phyloP scores from a whole-genome alignment of 2,329 filamentous ascomycete genomes.

The Fusarium devonianum region DNA sequence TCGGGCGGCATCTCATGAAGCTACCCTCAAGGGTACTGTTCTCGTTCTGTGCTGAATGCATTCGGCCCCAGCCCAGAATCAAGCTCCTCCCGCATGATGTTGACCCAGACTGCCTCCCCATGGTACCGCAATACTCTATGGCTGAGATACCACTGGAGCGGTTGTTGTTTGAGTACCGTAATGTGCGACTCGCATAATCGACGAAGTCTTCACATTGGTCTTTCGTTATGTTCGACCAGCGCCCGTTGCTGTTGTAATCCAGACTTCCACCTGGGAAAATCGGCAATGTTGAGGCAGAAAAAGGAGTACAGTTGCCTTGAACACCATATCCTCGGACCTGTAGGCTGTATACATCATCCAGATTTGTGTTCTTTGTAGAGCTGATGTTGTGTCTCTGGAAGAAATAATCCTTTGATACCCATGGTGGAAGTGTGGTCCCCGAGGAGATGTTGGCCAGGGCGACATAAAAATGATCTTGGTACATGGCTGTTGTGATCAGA shows the following conservation, averaged over 20 bases:
- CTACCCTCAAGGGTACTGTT: constrained; percentile 28
- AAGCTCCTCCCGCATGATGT: no score
- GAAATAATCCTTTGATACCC: constrained; percentile 54
- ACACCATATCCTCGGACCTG: constrained; percentile 42
- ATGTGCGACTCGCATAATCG: not conserved
- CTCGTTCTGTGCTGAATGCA: not conserved
- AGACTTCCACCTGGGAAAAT: no score
- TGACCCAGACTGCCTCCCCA: no score
- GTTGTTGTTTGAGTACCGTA: not conserved
- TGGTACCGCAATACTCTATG: not conserved
- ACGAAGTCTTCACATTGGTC: not conserved
- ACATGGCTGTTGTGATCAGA: not conserved
- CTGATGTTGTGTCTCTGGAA: constrained; percentile 58
- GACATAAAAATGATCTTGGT: constrained; percentile 44
- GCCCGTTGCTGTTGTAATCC: no score
- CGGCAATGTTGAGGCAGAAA: constrained; percentile 1
- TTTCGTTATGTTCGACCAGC: no score
- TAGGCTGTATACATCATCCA: constrained; percentile 19
- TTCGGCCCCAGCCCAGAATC: constrained; percentile 38
- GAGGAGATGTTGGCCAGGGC: constrained; percentile 54
- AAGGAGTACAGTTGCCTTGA: constrained; percentile 30
- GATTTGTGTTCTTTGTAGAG: not conserved
- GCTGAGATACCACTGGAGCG: constrained; percentile 6
- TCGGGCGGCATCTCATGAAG: constrained; percentile 38
- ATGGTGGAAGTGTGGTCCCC: constrained; percentile 55